A percentile compares a stretch with the other conserved stretches of the same genome.
These are phyloP conservation scores for Tolypocladium cylindrosporum DNA, from an alignment of 2,329 filamentous ascomycete genomes.

Conservation along the genomic window DNA sequence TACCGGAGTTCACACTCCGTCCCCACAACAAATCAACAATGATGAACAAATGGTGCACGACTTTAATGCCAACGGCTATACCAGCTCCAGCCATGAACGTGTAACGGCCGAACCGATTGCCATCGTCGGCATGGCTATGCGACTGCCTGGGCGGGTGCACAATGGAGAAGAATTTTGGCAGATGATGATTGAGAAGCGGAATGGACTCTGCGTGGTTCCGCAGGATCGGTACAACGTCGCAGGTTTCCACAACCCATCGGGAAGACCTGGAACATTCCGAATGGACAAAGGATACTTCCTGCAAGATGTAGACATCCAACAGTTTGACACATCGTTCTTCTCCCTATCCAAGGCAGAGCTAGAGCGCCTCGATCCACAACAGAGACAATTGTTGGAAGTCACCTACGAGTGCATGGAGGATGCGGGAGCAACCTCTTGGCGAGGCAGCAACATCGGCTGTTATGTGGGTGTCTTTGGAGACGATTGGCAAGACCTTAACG, in stretches of 20 bases:
- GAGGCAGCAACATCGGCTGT: conserved; percentile 4
- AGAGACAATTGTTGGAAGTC: conserved; percentile 19
- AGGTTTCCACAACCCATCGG: conserved; percentile 4
- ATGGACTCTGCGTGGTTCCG: conserved; percentile 4
- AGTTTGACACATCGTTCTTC: conserved; percentile 15
- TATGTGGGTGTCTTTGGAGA: conserved; percentile 8
- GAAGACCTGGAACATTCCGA: conserved; percentile 3
- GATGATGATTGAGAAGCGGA: conserved; percentile 13
- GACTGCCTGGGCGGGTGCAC: conserved; percentile 26
- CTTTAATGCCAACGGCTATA: no score
- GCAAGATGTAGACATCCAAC: conserved; percentile 8
- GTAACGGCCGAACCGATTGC: conserved; percentile 18
- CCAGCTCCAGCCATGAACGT: background rate
- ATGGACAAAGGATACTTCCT: conserved; percentile 14
- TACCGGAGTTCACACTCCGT: background rate
- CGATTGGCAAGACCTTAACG: conserved; percentile 4
- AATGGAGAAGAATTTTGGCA: conserved; percentile 29
- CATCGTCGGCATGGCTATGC: conserved; percentile 30
- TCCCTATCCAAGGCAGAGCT: conserved; percentile 13
- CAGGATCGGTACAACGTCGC: conserved; percentile 7
- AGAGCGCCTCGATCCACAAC: conserved; percentile 20
- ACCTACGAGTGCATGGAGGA: conserved; percentile 8
- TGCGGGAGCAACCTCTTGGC: conserved; percentile 3
- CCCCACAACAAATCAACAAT: background rate
- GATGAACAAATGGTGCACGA: background rate